Conservation (phyloP, 805 yeast species). For the Wickerhamomyces bovis region DNA sequence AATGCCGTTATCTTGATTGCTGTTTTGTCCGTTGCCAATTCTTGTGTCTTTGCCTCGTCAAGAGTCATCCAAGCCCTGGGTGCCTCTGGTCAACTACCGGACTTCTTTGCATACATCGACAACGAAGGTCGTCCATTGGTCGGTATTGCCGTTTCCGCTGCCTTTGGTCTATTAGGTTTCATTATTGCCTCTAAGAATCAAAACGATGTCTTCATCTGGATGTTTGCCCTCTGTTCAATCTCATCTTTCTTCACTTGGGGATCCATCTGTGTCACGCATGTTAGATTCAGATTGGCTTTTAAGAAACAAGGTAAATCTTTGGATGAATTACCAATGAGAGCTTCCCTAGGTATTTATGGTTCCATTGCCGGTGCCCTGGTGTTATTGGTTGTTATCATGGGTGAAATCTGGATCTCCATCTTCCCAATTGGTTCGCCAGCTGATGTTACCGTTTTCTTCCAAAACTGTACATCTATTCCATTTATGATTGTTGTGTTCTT, state of each 20-base stretch:
- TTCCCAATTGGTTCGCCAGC: constrained; percentile 48
- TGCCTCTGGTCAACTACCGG: constrained; percentile 58
- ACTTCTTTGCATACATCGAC: constrained; percentile 55
- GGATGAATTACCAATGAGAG: constrained; percentile 58
- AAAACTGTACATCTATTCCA: constrained; percentile 34
- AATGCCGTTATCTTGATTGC: constrained; percentile 65
- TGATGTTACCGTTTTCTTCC: constrained; percentile 31
- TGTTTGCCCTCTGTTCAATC: constrained; percentile 55
- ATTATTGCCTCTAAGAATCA: constrained; percentile 46
- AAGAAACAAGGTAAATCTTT: constrained; percentile 57
- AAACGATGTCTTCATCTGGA: constrained; percentile 57
- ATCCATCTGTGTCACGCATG: constrained; percentile 52
- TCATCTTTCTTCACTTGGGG: constrained; percentile 61
- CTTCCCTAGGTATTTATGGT: constrained; percentile 65
- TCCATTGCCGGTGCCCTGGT: constrained; percentile 55
- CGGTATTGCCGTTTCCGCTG: constrained; percentile 44
- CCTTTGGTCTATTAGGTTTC: constrained; percentile 54
- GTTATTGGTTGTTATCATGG: constrained; percentile 53
- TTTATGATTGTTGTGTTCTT: constrained; percentile 30
- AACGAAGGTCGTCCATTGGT: constrained; percentile 62
- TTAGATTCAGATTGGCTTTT: constrained; percentile 60
- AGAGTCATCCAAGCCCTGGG: constrained; percentile 62
- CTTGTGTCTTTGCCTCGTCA: constrained; percentile 63
- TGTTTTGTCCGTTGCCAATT: constrained; percentile 68
- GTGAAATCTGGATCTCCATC: constrained; percentile 79